Percentiles rank a stretch among this genome's conserved stretches.
Conservation (phyloP, 1,139 yeast genomes). For the Wickerhamomyces sp. region DNA sequence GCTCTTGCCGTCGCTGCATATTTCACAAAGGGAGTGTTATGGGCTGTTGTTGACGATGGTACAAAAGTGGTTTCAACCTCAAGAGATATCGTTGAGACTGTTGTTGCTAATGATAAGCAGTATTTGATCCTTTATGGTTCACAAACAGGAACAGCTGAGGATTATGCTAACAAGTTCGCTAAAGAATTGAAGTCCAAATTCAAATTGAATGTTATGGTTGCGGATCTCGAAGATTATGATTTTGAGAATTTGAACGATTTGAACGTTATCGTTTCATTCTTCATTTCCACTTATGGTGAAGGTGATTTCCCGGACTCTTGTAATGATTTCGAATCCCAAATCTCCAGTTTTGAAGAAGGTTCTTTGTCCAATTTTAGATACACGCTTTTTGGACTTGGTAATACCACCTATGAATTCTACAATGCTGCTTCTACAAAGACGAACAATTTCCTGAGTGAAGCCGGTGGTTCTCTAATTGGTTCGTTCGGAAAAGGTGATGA, state of each 20-base stretch:
- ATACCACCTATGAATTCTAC: constrained; percentile 87
- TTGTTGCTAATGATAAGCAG: constrained; percentile 63
- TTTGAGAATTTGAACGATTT: constrained; percentile 66
- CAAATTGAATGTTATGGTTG: constrained; percentile 79
- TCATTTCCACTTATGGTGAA: constrained; percentile 94
- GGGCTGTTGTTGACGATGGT: constrained; percentile 45
- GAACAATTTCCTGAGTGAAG: constrained; percentile 40
- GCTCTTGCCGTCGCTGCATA: constrained; percentile 61
- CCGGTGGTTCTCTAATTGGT: constrained; percentile 72
- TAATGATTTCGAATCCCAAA: constrained; percentile 58
- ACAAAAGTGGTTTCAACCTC: constrained; percentile 32
- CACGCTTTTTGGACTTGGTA: constrained; percentile 86
- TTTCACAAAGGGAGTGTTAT: constrained; percentile 57
- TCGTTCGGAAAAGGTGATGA: constrained; percentile 89
- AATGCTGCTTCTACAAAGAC: constrained; percentile 76
- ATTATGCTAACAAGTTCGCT: constrained; percentile 84
- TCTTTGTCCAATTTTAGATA: constrained; percentile 60
- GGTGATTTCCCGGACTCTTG: constrained; percentile 98
- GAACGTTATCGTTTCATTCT: constrained; percentile 59
- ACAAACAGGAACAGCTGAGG: constrained; percentile 99
- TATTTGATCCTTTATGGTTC: constrained; percentile 87
- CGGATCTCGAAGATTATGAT: constrained; percentile 85
- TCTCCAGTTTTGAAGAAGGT: constrained; percentile 48
- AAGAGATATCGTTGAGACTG: constrained; percentile 60
- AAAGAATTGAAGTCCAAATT: constrained; percentile 83